phyloP scores from a whole-genome alignment of 306 rosid genomes.

The Astragalus membranaceus region DNA sequence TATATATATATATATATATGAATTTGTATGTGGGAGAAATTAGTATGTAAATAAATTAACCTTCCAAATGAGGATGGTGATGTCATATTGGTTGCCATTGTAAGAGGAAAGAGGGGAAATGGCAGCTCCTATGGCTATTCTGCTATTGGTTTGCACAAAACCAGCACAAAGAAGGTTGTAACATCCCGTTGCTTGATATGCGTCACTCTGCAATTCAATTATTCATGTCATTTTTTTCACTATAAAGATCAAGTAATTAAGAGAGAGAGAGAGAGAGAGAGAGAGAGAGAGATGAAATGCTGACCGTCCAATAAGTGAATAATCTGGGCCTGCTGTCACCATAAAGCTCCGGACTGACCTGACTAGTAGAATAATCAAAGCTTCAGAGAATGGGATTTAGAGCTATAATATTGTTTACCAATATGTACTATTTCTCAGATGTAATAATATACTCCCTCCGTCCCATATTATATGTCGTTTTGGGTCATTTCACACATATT shows the following conservation, averaged over 20 bases:
- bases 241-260: neutral
- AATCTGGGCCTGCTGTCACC: slow-evolving; percentile 96
- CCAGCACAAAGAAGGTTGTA: slow-evolving; percentile 91
- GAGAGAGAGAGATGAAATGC: neutral
- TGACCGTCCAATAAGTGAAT: slow-evolving; percentile 97
- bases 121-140: slow-evolving; percentile 91
- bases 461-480: too few relatives aligned
- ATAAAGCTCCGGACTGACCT: slow-evolving; percentile 99
- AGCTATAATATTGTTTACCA: too few relatives aligned
- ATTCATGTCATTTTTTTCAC: too few relatives aligned
- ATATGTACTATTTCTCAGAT: too few relatives aligned
- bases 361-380: slow-evolving; percentile 87
- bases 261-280: too few relatives aligned
- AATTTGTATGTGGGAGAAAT: too few relatives aligned
- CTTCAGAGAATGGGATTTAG: too few relatives aligned
- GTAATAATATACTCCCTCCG: too few relatives aligned
- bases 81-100: slow-evolving; percentile 56
- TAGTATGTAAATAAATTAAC: slow-evolving; percentile 14
- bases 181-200: slow-evolving; percentile 88
- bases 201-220: slow-evolving; percentile 49
- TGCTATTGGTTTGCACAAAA: slow-evolving; percentile 75
- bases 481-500: too few relatives aligned
- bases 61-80: slow-evolving; percentile 91
- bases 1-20: too few relatives aligned
- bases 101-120: slow-evolving; percentile 78